A percentile compares a stretch with the other conserved stretches of the same genome.
phyloP scores from a whole-genome alignment of 116 monocot species.

The Cymodocea nodosa region DNA sequence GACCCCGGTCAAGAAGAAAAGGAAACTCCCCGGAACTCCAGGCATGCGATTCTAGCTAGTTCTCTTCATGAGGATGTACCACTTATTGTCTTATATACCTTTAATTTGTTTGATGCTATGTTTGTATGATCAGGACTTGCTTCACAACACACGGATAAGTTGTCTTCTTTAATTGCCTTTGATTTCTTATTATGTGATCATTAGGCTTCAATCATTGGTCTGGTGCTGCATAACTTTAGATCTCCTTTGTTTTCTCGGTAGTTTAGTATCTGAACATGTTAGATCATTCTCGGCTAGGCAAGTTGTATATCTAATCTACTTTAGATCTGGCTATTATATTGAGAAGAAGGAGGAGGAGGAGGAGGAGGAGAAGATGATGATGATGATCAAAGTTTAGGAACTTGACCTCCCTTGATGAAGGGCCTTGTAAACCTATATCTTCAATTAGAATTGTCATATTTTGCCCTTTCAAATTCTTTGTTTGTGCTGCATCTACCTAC shows the following conservation, averaged over 20 bases:
- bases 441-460: too few relatives aligned
- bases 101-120: too few relatives aligned
- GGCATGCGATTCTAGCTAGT: constrained; percentile 7
- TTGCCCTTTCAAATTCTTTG: too few relatives aligned
- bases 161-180: background rate
- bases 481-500: too few relatives aligned
- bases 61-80: background rate
- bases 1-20: constrained; percentile 16
- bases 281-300: too few relatives aligned
- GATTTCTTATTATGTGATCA: background rate
- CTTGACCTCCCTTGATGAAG: background rate
- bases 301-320: too few relatives aligned
- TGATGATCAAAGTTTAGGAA: background rate
- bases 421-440: background rate
- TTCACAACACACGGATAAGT: background rate
- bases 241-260: background rate
- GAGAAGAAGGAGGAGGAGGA: too few relatives aligned
- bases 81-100: background rate
- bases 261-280: background rate
- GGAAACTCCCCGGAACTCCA: constrained; percentile 35
- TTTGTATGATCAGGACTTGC: background rate
- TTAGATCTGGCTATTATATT: too few relatives aligned
- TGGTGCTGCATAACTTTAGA: background rate
- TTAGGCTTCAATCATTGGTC: background rate
- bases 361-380: background rate